Base-by-base conservation (phyloP, 495 filamentous ascomycete species). In the Aspergillus olivimuriae region DNA sequence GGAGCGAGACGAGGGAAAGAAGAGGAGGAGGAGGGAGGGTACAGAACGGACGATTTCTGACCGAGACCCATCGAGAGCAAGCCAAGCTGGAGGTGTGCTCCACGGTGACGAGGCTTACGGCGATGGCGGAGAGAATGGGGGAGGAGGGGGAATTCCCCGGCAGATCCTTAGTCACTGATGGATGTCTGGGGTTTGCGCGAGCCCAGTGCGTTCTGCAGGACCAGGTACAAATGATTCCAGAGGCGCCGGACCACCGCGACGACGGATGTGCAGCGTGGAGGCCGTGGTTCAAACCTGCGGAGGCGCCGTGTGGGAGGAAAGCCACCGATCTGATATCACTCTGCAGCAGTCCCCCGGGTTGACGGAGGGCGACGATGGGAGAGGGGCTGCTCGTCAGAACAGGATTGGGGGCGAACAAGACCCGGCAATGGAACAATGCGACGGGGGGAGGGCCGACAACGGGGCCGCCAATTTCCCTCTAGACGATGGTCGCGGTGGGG, bases 31-130 rank as follows among this genome's bases (percentile, higher is more conserved):
- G 43, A 34, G 38, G 35, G 47, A 30, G 34, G 46, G 55, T 30
- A 39, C 54, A 49, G 39, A 55, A 51, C 32, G n/a, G 46, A 54
- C 51, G 43, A 48, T 33, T 44, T 28, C 34, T 48, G 46, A 15
- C 34, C 41, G 44, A 41, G 38, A 44, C 46, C 50, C 53, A 57
- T 57, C 38, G 43, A 31, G 28, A 41, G 31, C 44, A 39, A 39
- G 43, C 33, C 43, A 41, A 52, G 46, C 43, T 44, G 49, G 41
- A 47, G 38, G 42, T 43, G 30, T 52, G 52, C 53, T 52, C 53
- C 62, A 66, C 58, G 47, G 47, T 54, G 48, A 51, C 56, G 40
- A 55, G 48, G 46, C 44, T 51, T 52, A 56, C 60, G 61, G 62
- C 60, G 37, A 43, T 40, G 53, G 57, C 56, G 57, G 60, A 60